Conservation (phyloP, 2,329 filamentous ascomycete species). For the Periconia macrospinosa region DNA sequence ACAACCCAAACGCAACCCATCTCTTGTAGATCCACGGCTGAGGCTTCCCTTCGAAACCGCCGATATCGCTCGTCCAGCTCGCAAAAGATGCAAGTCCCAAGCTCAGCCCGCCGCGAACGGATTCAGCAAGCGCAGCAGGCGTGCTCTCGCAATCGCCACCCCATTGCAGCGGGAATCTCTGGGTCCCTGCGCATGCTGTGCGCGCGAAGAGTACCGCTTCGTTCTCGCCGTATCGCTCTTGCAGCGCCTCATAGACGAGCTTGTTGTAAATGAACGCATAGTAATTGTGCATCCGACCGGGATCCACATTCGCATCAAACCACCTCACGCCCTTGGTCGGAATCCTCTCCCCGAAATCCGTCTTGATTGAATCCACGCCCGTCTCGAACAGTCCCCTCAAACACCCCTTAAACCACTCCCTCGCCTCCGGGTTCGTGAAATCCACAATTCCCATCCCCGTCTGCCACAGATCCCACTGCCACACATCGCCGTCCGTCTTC, state of each 20-base stretch:
- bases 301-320: conserved; percentile 62
- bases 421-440: conserved; percentile 72
- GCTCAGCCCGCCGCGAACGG: conserved; percentile 65
- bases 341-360: conserved; percentile 74
- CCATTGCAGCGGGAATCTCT: conserved; percentile 68
- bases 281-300: conserved; percentile 73
- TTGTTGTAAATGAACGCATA: conserved; percentile 76
- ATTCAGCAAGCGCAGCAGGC: conserved; percentile 73
- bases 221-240: conserved; percentile 53
- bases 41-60: conserved; percentile 71
- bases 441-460: conserved; percentile 75
- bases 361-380: conserved; percentile 74
- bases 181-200: conserved; percentile 67
- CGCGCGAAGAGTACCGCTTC: conserved; percentile 69
- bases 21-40: conserved; percentile 73
- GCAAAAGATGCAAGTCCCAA: conserved; percentile 66
- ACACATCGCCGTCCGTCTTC: conserved; percentile 68
- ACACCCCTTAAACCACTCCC: conserved; percentile 65
- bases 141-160: conserved; percentile 76
- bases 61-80: conserved; percentile 72
- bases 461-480: conserved; percentile 79
- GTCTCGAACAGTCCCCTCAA: conserved; percentile 67
- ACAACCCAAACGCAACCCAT: conserved; percentile 74
- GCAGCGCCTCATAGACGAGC: conserved; percentile 67
- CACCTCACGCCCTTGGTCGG: conserved; percentile 67